These are phyloP conservation scores for Camelina laxa DNA, from an alignment of 345 rosid genomes.

Conservation along the genomic window DNA sequence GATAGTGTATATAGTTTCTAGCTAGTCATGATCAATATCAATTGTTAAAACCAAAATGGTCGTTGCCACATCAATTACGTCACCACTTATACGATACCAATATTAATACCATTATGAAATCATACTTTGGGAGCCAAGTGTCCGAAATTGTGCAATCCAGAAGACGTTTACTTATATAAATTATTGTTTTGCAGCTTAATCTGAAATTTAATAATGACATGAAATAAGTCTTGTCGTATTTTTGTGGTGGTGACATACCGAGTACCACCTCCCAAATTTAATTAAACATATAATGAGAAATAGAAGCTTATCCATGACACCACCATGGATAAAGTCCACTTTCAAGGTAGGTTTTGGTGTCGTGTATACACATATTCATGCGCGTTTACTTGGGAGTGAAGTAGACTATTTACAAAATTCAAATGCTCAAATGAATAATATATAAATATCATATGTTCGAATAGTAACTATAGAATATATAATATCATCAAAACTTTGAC, in stretches of 20 bases:
- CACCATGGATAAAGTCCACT: conserved; percentile 23
- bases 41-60: background rate
- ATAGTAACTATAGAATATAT: background rate
- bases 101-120: background rate
- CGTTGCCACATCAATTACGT: conserved; percentile 16
- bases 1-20: background rate
- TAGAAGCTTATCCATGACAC: conserved; percentile 10
- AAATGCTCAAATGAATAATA: background rate
- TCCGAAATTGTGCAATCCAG: background rate
- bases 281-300: background rate
- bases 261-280: background rate
- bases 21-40: background rate
- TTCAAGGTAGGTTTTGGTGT: conserved; percentile 20
- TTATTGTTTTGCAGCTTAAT: background rate
- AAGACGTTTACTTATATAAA: conserved; percentile 7
- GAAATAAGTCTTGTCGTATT: background rate
- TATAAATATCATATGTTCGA: background rate
- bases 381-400: conserved; percentile 18
- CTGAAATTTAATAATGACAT: background rate
- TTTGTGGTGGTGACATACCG: background rate
- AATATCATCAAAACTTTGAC: background rate
- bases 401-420: conserved; percentile 2
- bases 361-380: conserved; percentile 12
- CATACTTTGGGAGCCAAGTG: conserved; percentile 31
- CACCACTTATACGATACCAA: conserved; percentile 2